These are phyloP conservation scores for Xylaria venustula DNA, from an alignment of 495 filamentous ascomycete species.

Conservation along the genomic window DNA sequence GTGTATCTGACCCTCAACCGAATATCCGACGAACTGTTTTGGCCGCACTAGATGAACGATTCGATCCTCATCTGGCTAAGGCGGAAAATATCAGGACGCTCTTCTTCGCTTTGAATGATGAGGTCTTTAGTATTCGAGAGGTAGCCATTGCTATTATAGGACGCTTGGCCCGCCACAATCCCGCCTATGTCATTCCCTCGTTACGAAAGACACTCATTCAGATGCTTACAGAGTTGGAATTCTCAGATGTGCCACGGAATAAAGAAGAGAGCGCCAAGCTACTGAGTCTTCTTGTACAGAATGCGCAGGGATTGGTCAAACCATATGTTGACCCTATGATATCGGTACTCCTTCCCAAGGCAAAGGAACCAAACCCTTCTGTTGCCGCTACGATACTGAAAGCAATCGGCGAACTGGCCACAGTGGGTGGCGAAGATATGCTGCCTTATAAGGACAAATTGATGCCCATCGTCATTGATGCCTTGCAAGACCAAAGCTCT, in stretches of 20 bases:
- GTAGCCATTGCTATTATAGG: constrained; percentile 95
- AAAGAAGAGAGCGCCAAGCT: constrained; percentile 95
- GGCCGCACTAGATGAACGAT: constrained; percentile 83
- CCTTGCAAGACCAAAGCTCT: constrained; percentile 89
- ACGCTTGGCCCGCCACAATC: constrained; percentile 85
- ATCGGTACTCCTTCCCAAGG: constrained; percentile 83
- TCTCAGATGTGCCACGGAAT: constrained; percentile 87
- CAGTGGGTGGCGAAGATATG: constrained; percentile 90
- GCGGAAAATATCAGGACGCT: constrained; percentile 94
- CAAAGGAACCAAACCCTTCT: constrained; percentile 74
- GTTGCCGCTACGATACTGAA: constrained; percentile 92
- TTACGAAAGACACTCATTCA: constrained; percentile 93
- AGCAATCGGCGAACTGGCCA: constrained; percentile 89
- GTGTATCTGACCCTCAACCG: constrained; percentile 85
- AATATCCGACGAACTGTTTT: constrained; percentile 87
- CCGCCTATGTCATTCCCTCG: constrained; percentile 94
- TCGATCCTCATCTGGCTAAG: constrained; percentile 91
- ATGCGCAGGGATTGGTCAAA: constrained; percentile 85
- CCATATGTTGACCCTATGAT: constrained; percentile 96
- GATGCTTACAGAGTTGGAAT: constrained; percentile 90
- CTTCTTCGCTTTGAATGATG: constrained; percentile 96
- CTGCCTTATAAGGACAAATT: constrained; percentile 78
- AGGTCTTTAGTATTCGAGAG: constrained; percentile 86
- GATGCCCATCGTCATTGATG: constrained; percentile 92
- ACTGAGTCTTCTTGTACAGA: constrained; percentile 86